A percentile compares a stretch with the other conserved stretches of the same genome.
These are phyloP conservation scores for Porphyrellus sp. DNA, from an alignment of 1,284 basidiomycete species.

Conservation along the genomic window DNA sequence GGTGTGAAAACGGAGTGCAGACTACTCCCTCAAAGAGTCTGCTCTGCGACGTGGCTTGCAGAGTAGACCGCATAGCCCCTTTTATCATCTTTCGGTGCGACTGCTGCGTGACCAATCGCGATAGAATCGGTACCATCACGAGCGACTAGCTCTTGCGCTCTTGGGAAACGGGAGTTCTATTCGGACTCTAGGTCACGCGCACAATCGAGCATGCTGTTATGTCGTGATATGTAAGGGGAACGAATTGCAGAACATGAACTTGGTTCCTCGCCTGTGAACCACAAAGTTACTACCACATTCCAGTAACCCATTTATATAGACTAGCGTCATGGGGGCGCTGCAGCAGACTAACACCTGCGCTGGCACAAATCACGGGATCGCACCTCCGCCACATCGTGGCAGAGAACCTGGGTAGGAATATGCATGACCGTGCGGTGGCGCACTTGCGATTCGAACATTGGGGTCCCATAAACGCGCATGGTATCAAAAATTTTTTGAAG, in stretches of 20 bases:
- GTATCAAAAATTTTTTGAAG: too few relatives aligned
- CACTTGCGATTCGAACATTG: background rate
- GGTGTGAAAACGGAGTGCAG: background rate
- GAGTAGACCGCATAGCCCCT: conserved; percentile 2
- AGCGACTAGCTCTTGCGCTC: background rate
- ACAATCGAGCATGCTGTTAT: background rate
- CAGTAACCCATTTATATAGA: background rate
- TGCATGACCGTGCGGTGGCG: conserved; percentile 7
- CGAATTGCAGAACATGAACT: background rate
- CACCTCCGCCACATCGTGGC: background rate
- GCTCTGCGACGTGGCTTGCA: background rate
- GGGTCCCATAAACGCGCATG: conserved; percentile 4
- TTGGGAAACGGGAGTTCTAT: background rate
- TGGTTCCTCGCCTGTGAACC: conserved; percentile 3
- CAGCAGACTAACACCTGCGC: background rate
- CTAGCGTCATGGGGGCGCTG: background rate
- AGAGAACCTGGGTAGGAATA: background rate
- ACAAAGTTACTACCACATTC: conserved; percentile 4
- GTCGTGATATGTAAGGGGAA: conserved; percentile 3
- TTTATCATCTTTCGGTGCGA: background rate
- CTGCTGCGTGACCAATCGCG: background rate
- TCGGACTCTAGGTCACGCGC: conserved; percentile 4
- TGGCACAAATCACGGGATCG: conserved; percentile 2
- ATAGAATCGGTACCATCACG: background rate
- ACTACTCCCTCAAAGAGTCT: background rate